Base-by-base conservation (phyloP, 345 rosid species). In the Populus alba region DNA sequence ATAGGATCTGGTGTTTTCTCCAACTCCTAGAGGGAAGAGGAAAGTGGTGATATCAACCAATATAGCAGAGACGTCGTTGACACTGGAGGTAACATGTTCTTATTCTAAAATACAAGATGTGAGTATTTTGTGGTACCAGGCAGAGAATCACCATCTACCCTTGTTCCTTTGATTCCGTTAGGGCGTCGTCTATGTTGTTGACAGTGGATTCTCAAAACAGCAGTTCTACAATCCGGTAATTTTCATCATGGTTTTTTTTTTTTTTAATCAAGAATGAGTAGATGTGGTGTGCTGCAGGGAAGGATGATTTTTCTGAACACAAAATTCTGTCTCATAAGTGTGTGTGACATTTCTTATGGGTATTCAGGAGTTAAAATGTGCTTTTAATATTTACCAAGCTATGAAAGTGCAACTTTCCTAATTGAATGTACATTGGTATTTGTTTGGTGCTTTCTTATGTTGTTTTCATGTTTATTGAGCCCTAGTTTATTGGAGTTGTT, bases 121-220 rank as follows among this genome's bases (percentile, higher is more conserved):
- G 15, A 63, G 77, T 45, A 29, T 70, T 23, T 77, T 74, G 66
- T 51, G 25, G 39, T 61, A 43, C 27, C 38, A 10, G 35, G 59
- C 18, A 68, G 75, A 69, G 65, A 61, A 59, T 82, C 75, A 55
- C n/a, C 35, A 69, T 55, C 53, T 73, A 65, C 45, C 41, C 37
- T 78, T 75, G 66, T 83, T 79, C 79, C 38, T 55, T 23, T 74
- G 15, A 70, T 78, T 63, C 75, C 22, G 85, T 80, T 90, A 95
- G 99, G 99, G 97, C 1, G 81, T 94, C 80, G 98, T 96, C 76
- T 91, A 96, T 85, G 99, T 96, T 82, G 87, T 96, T 79, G 99
- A 96, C 77, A 88, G 97, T 75, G 99, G 98, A 66, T 96, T 94
- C 90, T 92, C 99, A 22, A 96, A 96, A 87, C 99, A 96, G 82